phyloP scores from a whole-genome alignment of 2,329 filamentous ascomycete genomes.

The Neurospora sp. region DNA sequence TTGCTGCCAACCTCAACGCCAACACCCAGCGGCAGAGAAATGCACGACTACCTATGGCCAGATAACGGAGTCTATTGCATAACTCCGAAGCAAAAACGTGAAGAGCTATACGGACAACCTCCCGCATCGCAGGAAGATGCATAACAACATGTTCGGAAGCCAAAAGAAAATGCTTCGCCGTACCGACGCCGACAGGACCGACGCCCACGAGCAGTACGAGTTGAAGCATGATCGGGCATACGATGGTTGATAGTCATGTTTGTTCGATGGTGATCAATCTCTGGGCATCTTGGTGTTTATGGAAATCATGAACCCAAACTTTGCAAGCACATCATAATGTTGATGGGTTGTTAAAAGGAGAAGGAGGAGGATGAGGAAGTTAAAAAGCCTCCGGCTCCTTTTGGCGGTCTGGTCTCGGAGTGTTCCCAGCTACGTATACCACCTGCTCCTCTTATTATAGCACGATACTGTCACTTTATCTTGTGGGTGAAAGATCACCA shows the following conservation, averaged over 20 bases:
- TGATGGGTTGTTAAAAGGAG: no score
- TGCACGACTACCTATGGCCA: background rate
- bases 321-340: no score
- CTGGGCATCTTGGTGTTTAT: no score
- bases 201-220: background rate
- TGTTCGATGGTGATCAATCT: no score
- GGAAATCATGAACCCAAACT: no score
- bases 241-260: no score
- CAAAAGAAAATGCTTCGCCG: background rate
- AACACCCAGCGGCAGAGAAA: background rate
- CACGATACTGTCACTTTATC: background rate
- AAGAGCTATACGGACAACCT: background rate
- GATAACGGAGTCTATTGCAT: background rate
- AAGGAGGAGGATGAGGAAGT: no score
- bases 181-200: background rate
- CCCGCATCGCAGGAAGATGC: background rate
- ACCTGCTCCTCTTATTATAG: no score
- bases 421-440: no score
- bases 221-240: background rate
- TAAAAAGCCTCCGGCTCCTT: no score
- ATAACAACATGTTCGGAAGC: background rate
- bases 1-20: background rate
- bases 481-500: no score
- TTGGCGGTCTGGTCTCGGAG: no score
- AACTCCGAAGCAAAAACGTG: background rate